phyloP scores from a whole-genome alignment of 1,284 basidiomycete genomes.

The Porphyrellus sp. region DNA sequence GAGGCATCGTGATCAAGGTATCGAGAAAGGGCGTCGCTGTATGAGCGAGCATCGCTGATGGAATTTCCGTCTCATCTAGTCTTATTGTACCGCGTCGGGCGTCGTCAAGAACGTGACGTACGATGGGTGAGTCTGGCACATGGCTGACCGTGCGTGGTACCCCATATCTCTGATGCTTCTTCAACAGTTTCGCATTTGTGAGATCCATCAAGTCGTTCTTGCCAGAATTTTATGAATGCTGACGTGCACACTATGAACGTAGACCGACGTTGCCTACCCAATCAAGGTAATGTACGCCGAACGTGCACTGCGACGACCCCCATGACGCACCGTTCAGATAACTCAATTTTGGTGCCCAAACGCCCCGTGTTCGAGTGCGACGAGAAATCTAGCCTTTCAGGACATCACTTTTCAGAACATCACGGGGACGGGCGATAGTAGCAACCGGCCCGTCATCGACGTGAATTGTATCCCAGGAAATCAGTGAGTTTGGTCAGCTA shows the following conservation, averaged over 20 bases:
- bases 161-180: background rate
- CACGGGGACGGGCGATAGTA: slow-evolving; percentile 8
- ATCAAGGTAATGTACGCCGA: slow-evolving; percentile 12
- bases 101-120: slow-evolving; percentile 15
- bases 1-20: slow-evolving; percentile 13
- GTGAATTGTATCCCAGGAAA: background rate
- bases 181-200: slow-evolving; percentile 15
- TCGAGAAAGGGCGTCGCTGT: background rate
- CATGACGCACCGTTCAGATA: background rate
- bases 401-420: slow-evolving; percentile 10
- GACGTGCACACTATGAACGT: background rate
- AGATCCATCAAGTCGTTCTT: background rate
- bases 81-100: slow-evolving; percentile 11
- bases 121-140: slow-evolving; percentile 9
- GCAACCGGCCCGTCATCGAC: background rate
- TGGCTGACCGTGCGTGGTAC: background rate
- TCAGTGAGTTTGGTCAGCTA: background rate
- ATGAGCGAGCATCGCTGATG: background rate
- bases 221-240: background rate
- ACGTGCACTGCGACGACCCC: background rate
- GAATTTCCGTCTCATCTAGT: background rate
- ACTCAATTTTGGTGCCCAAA: slow-evolving; percentile 12
- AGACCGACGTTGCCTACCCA: slow-evolving; percentile 7
- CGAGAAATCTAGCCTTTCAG: slow-evolving; percentile 10
- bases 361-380: background rate